A percentile compares a stretch with the other conserved stretches of the same genome.
These are phyloP conservation scores for Malassezia restricta DNA, from an alignment of 1,284 basidiomycete species.

Conservation along the genomic window DNA sequence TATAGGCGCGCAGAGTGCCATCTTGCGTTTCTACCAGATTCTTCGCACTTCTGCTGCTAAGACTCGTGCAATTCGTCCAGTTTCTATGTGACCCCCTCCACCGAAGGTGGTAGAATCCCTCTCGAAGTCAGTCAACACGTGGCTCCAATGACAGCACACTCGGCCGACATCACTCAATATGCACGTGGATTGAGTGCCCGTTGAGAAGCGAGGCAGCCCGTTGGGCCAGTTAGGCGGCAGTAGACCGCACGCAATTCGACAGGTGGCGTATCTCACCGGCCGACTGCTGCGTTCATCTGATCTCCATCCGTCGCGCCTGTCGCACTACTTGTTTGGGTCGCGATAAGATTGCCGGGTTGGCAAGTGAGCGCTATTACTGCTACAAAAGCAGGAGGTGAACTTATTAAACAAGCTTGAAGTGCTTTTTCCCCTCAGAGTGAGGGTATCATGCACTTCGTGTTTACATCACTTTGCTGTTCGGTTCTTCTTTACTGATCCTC, in stretches of 20 bases:
- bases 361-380: no score
- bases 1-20: slow-evolving; percentile 5
- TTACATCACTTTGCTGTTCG: slow-evolving; percentile 2
- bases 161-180: no score
- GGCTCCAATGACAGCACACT: not conserved
- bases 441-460: slow-evolving; percentile 9
- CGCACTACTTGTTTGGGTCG: not conserved
- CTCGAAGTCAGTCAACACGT: not conserved
- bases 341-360: not conserved
- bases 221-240: no score
- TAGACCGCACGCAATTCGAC: no score
- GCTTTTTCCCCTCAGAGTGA: not conserved
- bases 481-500: not conserved
- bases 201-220: no score
- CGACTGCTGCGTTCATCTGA: not conserved
- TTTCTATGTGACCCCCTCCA: slow-evolving; percentile 12
- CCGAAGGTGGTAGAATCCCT: slow-evolving; percentile 14
- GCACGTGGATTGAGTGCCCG: no score
- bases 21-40: slow-evolving; percentile 7
- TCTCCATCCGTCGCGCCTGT: not conserved
- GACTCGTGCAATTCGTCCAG: slow-evolving; percentile 2
- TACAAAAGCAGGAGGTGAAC: not conserved
- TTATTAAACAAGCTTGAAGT: not conserved
- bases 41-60: slow-evolving; percentile 6
- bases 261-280: no score